Base-by-base conservation (phyloP, 2,329 filamentous ascomycete species). In the Colletotrichum horii region DNA sequence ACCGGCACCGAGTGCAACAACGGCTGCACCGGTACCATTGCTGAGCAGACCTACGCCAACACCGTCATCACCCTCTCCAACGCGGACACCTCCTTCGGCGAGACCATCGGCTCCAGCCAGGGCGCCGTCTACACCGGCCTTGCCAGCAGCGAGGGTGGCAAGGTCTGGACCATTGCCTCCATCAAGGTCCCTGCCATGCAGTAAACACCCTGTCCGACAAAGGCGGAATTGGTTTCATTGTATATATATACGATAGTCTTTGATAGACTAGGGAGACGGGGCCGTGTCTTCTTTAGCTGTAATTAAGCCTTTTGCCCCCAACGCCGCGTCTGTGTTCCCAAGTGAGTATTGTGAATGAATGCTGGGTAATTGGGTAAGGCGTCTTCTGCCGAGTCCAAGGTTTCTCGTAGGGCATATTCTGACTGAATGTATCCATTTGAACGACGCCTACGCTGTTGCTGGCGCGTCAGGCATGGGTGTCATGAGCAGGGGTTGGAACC, bases 1-100 rank as follows among this genome's bases (percentile, higher is more conserved):
- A 87, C 84, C 3, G 84, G 84, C n/a, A 87, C 84, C 3, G 84
- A 87, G 76, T 87, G 85, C 60, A 77, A 86, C 75, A 67, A 79
- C 19, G 77, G 74, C 56, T 87, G 85, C 79, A 83, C 80, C 1
- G 83, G 82, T n/a, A 86, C 85, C n/a, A 78, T 84, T 32, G 80
- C 82, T 8, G 77, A 80, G 7, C 85, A 87, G 79, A 79, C 80
- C 19, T 87, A 87, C 76, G 69, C 82, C 55, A 83, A 85, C 73
- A 87, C 84, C 1, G 79, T 79, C n/a, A 84, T 86, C 71, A 86
- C 83, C 19, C 80, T 86, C 7, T 81, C 80, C 1, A 77, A 78
- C 7, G 80, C 82, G 1, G 84, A 83, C 73, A 78, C 79, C 26
- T 76, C 77, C 9, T 85, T 83, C 66, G 79, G 80, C 48, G 72